Percentiles rank a stretch among this genome's conserved stretches.
Conservation (phyloP, 2,329 filamentous ascomycete genomes). For the Microsporum ferrugineum region DNA sequence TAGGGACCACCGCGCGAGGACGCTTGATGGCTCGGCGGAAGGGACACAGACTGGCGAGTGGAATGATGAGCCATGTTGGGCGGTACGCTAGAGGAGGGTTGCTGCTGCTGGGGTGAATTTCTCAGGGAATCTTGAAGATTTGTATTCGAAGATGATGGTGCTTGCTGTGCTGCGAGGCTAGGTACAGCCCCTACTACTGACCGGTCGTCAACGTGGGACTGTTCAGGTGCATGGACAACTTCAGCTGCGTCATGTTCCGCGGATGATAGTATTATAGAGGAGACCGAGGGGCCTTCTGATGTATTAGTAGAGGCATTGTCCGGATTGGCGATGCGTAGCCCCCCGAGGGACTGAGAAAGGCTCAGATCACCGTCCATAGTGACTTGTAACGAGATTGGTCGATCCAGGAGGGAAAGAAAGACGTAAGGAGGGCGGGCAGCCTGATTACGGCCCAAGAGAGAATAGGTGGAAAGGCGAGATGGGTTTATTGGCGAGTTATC, state of each 20-base stretch:
- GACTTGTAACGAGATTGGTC: background rate
- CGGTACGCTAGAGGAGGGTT: conserved; percentile 31
- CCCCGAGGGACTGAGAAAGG: conserved; percentile 82
- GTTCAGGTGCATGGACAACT: background rate
- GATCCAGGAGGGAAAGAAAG: too few species aligned
- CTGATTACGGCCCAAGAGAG: background rate
- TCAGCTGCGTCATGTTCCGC: background rate
- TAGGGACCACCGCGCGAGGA: conserved; percentile 33
- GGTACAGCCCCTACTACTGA: background rate
- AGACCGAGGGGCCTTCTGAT: conserved; percentile 17
- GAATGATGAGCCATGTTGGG: conserved; percentile 32
- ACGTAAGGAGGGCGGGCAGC: background rate
- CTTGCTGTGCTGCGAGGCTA: background rate
- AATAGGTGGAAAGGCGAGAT: background rate
- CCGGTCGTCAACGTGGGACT: background rate
- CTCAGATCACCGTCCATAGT: conserved; percentile 84
- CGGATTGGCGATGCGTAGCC: conserved; percentile 91
- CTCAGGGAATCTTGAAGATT: background rate
- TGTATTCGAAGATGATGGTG: background rate
- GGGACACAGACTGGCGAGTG: conserved; percentile 26
- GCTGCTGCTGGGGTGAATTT: conserved; percentile 20
- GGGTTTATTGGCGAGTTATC: background rate
- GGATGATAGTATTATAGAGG: background rate
- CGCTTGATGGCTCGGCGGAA: background rate
- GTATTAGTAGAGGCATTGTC: conserved; percentile 53